Evolutionary conservation across 768 basidiomycete genomes (phyloP), one percentile per base, ranked within the genome.

Genomic region (Podaxis mareebaensis): DNA sequence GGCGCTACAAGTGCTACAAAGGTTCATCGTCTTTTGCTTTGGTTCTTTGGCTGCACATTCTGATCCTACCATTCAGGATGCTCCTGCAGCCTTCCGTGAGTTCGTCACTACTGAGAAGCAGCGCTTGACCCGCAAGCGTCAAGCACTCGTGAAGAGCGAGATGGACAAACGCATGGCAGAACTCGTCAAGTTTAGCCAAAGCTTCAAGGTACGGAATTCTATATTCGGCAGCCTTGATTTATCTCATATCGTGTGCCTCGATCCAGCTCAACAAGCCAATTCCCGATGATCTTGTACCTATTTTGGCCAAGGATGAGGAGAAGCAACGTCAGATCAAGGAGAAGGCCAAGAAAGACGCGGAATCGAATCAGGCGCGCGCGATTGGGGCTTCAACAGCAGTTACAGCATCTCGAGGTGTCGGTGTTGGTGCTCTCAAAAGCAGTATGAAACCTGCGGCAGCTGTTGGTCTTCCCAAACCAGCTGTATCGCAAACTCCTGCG

Each of bases 151-250:
- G 56, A 96, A 95, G 83, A 91, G 83, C 70, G 96, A 98, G 73
- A 92, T 96, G 87, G 95, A 99, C 75, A 93, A 92, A 72, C 88
- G 92, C 65, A 87, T 97, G 80, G 91, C 94, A 10, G 96, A 99
- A 48, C 80, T 99, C 40, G 84, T 95, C 73, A 92, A 92, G 76
- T 99, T 98, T 76, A 94, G 93, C 67, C 84, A 92, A 75, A 90
- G 77, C 68, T 99, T 99, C 88, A 96, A 97, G 86, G 96, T 95
- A 52, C 52, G 82, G 8, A 5, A 17, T 68, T n/a, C 26, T 22
- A 22, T 54, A 12, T 55, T 66, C 48, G 22, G 46, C 24, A 22
- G 49, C 55, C 12, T 17, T 60, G 13, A 17, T 56, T 56, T 39
- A 15, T 20, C 30, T 54, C 49, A 60, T 44, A n/a, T 33, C 57